Conservation (phyloP, 148 eudicot genomes). For the Camellia lanceoleosa region DNA sequence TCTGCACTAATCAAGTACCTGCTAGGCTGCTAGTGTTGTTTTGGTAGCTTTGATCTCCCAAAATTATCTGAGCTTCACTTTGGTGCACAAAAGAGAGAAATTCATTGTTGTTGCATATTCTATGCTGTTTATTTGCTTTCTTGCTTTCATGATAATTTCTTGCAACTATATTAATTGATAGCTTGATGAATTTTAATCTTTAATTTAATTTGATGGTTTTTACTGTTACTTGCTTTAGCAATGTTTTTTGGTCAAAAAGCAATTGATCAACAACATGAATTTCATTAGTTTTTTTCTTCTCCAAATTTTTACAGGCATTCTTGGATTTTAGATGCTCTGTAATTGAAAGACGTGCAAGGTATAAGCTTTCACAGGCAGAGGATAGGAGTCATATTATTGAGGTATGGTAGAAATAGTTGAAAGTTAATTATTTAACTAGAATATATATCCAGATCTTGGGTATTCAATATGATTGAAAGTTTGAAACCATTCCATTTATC, state of each 20-base stretch:
- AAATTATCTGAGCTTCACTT: not conserved
- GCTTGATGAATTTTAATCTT: not conserved
- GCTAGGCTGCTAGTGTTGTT: not conserved
- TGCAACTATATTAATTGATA: not conserved
- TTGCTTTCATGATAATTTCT: not conserved
- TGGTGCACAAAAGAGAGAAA: not conserved
- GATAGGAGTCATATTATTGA: constrained; percentile 83
- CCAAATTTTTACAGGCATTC: constrained; percentile 57
- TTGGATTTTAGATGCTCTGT: constrained; percentile 87
- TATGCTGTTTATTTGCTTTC: not conserved
- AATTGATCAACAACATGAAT: not conserved
- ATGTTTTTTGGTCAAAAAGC: not conserved
- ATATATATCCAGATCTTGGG: not conserved
- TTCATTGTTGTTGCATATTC: constrained; percentile 1
- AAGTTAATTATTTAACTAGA: not conserved
- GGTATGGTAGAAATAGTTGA: constrained; percentile 36
- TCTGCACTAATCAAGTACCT: not conserved
- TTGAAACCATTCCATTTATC: not conserved
- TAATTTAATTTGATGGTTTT: not conserved
- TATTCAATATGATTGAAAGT: not conserved
- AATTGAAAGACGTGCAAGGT: constrained; percentile 78
- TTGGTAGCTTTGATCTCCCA: too few relatives aligned
- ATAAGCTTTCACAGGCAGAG: constrained; percentile 77
- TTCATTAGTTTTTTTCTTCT: not conserved
- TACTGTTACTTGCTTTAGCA: not conserved